Base-by-base conservation (phyloP, 179 eudicot genomes). In the Camellia oleifera region DNA sequence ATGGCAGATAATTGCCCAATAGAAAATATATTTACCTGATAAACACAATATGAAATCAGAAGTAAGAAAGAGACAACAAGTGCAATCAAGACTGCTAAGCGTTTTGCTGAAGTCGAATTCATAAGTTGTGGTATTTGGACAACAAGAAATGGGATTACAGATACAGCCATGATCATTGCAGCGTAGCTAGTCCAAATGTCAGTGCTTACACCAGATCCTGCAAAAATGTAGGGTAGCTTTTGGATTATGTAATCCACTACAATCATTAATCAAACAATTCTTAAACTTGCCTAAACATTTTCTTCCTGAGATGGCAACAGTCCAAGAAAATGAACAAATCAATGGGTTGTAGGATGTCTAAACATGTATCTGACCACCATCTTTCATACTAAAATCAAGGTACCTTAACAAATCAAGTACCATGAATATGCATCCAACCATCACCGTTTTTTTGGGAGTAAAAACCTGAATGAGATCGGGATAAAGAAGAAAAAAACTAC, bases 51-150 rank as follows among this genome's bases (percentile, higher is more conserved):
- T 32, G 88, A 74, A 53, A 89, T n/a, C 5, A 88, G 84, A 46
- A 86, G 72, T 13, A 50, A 74, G 42, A 83, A 64, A 23, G 92
- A 88, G 32, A 86, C 46, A 42, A 88, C 64, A 68, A 89, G 88
- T 56, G 80, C 88, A 61, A 89, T 81, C 88, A 89, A 85, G 69
- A 89, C 83, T 45, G 86, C 87, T 65, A 84, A 81, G 79, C 80
- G 89, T 75, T 86, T 83, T 75, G 87, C 88, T 63, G 92, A 89
- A 50, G 86, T 78, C 15, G 86, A 88, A 79, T 70, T 62, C 72
- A 89, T 60, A 18, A 77, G 45, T 74, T 84, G 90, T 18, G 90
- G 87, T 50, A 89, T n/a, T 64, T 89, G 92, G 78, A 89, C 92
- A 56, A 87, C 69, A 23, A 89, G 54, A 76, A 82, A 89, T 14